These are phyloP conservation scores for Cryptosporidium sp. DNA, from an alignment of 169 alveolate genomes.

Conservation along the genomic window DNA sequence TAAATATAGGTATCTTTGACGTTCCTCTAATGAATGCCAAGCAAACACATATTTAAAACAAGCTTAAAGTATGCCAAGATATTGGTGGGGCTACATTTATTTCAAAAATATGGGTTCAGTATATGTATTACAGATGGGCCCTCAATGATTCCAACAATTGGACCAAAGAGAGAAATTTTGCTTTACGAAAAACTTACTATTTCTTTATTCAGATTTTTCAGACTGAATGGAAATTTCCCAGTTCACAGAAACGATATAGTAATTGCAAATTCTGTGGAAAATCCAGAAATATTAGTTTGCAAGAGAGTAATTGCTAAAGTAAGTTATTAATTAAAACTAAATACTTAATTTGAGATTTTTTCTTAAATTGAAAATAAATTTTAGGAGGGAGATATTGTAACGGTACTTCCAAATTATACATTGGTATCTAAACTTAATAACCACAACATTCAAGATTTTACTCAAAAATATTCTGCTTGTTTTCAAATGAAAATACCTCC, in stretches of 20 bases:
- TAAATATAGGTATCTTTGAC: neutral
- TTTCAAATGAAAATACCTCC: conserved; percentile 9
- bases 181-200: conserved; percentile 36
- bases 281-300: conserved; percentile 52
- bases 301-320: conserved; percentile 62
- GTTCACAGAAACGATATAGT: conserved; percentile 27
- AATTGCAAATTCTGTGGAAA: conserved; percentile 53
- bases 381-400: conserved; percentile 61
- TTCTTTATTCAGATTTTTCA: conserved; percentile 14
- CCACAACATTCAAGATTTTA: neutral
- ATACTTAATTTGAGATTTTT: neutral
- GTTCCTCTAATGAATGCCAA: conserved; percentile 22
- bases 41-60: neutral
- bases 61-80: conserved; percentile 4
- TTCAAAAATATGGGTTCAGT: conserved; percentile 36
- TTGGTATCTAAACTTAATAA: conserved; percentile 22
- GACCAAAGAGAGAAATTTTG: conserved; percentile 49
- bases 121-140: conserved; percentile 59
- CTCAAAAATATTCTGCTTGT: neutral
- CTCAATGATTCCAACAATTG: conserved; percentile 70
- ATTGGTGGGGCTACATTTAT: conserved; percentile 4
- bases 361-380: neutral
- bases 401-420: conserved; percentile 39
- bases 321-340: neutral
- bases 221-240: neutral